phyloP scores from a whole-genome alignment of 352 stramenopile species.

The Globisporangium uncinulatum region DNA sequence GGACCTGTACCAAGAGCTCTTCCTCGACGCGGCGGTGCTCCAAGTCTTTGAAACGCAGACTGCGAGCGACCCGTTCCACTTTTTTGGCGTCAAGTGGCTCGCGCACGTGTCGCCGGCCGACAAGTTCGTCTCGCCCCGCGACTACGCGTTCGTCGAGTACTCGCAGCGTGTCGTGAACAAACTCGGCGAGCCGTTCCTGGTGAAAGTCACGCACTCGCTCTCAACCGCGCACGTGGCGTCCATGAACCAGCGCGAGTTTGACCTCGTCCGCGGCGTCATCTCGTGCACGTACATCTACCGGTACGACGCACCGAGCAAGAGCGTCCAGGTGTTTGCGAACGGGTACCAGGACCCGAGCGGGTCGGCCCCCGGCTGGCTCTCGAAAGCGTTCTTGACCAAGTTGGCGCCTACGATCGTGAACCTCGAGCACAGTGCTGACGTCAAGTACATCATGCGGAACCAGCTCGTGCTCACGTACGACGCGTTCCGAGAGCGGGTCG shows the following conservation, averaged over 20 bases:
- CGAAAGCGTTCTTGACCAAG: conserved; percentile 32
- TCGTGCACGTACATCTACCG: conserved; percentile 41
- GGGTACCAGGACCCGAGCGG: conserved; percentile 36
- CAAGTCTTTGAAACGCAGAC: conserved; percentile 31
- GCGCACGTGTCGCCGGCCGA: conserved; percentile 32
- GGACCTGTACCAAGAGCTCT: conserved; percentile 33
- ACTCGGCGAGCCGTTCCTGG: conserved; percentile 30
- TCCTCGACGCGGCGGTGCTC: conserved; percentile 38
- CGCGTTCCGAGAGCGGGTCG: conserved; percentile 27
- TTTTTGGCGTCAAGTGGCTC: conserved; percentile 49
- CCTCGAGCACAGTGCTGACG: conserved; percentile 37
- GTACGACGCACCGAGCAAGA: conserved; percentile 34
- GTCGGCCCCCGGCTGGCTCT: conserved; percentile 25
- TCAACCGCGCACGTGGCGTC: conserved; percentile 21
- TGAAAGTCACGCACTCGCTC: conserved; percentile 40
- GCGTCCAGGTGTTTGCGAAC: conserved; percentile 35
- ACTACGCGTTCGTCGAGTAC: conserved; percentile 46
- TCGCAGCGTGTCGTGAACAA: conserved; percentile 25
- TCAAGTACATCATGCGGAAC: conserved; percentile 51
- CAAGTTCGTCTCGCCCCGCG: conserved; percentile 45
- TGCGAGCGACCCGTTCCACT: conserved; percentile 34
- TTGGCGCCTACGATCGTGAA: conserved; percentile 39
- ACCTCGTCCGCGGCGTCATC: conserved; percentile 33
- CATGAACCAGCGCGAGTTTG: conserved; percentile 39
- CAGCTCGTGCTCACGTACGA: conserved; percentile 30